Base-by-base conservation (phyloP, 2,329 filamentous ascomycete genomes). In the Kalmusia sp. region DNA sequence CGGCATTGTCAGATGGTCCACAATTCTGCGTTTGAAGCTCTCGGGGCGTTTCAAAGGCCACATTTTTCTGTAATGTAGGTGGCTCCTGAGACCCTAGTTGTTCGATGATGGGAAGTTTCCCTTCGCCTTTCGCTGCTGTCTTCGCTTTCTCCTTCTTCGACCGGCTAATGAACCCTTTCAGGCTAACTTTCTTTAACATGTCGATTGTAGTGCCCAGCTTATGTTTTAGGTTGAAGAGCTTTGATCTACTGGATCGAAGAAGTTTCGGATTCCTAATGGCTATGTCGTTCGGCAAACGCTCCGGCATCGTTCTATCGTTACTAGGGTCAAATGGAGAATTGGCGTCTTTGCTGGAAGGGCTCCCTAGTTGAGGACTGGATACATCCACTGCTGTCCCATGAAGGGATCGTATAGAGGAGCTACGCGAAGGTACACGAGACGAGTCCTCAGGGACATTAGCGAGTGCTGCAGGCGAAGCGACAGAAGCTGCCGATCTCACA, bases 401-500 rank as follows among this genome's bases (percentile, higher is more conserved):
- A 39, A 8, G 14, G n/a, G 8, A 9, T 17, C 12, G 22, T 44
- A n/a, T 11, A 21, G 57, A 58, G 9, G 49, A 49, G n/a, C 45
- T 49, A 6, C 52, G 49, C 6, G 57, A 60, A 22, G 49, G 44
- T 15, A 19, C 35, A 21, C 21, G 21, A n/a, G 55, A 57, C 11
- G 58, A 40, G 19, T 24, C 30, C 38, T 61, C 60, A 2, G 60
- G 60, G 27, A 63, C 52, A 39, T 49, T 57, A n/a, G 58, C 11
- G 19, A 63, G 54, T 14, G 27, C 34, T 33, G 43, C 34, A 4
- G 65, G 52, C 9, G 58, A 49, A n/a, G 54, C 63, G 21, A 64
- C 47, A 3, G 55, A 40, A 12, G 54, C 61, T 19, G 61, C 49
- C 9, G 59, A 53, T 21, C 63, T 58, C n/a, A 71, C 58, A 33